A percentile compares a stretch with the other conserved stretches of the same genome.
phyloP scores from a whole-genome alignment of 2,329 filamentous ascomycete species.

The Celoporthe dispersa region DNA sequence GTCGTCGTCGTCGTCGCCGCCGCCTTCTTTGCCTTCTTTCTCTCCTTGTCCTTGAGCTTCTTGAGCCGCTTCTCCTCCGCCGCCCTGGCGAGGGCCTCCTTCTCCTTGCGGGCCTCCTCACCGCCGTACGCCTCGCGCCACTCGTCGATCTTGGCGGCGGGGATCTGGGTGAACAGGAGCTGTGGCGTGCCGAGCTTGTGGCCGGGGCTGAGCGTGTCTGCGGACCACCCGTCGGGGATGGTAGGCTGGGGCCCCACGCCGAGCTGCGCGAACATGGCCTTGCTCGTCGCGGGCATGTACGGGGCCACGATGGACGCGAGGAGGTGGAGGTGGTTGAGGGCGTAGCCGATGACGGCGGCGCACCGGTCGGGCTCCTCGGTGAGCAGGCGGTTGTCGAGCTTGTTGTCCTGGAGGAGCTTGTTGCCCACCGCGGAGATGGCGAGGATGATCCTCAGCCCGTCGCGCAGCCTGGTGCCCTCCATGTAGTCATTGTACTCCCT shows the following conservation, averaged over 20 bases:
- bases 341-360: slow-evolving; percentile 71
- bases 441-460: slow-evolving; percentile 67
- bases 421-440: slow-evolving; percentile 65
- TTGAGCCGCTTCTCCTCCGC: slow-evolving; percentile 56
- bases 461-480: slow-evolving; percentile 72
- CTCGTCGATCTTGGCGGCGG: slow-evolving; percentile 78
- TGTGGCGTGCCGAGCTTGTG: slow-evolving; percentile 82
- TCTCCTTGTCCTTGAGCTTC: slow-evolving; percentile 55
- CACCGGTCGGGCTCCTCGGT: slow-evolving; percentile 59
- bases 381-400: slow-evolving; percentile 51
- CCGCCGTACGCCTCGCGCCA: slow-evolving; percentile 79
- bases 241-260: slow-evolving; percentile 59
- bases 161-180: slow-evolving; percentile 82
- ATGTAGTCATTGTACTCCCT: slow-evolving; percentile 69
- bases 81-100: slow-evolving; percentile 59
- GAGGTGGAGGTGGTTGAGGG: slow-evolving; percentile 81
- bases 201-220: slow-evolving; percentile 67
- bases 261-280: slow-evolving; percentile 78
- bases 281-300: slow-evolving; percentile 82
- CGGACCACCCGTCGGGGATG: slow-evolving; percentile 70
- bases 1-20: slow-evolving; percentile 2
- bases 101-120: slow-evolving; percentile 70
- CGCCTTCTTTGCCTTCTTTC: slow-evolving; percentile 49
- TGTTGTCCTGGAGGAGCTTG: slow-evolving; percentile 53
- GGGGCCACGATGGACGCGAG: slow-evolving; percentile 79